These are phyloP conservation scores for Rhynchosporium agropyri DNA, from an alignment of 2,329 filamentous ascomycete species.

Conservation along the genomic window DNA sequence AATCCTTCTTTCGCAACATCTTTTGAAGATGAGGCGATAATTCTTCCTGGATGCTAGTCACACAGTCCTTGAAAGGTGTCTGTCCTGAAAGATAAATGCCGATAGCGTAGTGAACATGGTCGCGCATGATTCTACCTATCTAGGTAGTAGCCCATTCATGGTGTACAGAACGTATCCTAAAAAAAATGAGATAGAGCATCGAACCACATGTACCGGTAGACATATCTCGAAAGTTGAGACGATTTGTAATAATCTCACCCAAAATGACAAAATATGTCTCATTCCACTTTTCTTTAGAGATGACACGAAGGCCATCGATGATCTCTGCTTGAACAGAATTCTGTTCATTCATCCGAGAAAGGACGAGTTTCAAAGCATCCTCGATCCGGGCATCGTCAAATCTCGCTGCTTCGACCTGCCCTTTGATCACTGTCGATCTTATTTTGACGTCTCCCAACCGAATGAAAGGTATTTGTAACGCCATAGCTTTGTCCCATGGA, in stretches of 20 bases:
- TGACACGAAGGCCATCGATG: conserved; percentile 11
- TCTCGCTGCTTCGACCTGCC: conserved; percentile 20
- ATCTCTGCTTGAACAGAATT: conserved; percentile 22
- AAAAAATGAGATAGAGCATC: conserved; percentile 8
- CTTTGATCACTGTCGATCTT: conserved; percentile 13
- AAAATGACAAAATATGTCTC: conserved; percentile 16
- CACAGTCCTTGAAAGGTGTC: conserved; percentile 14
- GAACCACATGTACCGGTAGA: conserved; percentile 2
- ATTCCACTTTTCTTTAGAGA: conserved; percentile 17
- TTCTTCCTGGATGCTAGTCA: conserved; percentile 14
- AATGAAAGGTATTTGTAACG: conserved; percentile 21
- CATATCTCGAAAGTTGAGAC: conserved; percentile 3
- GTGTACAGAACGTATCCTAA: conserved; percentile 16
- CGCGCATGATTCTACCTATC: conserved; percentile 14
- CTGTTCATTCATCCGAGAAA: conserved; percentile 26
- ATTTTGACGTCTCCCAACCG: conserved; percentile 19
- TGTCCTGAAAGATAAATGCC: conserved; percentile 10
- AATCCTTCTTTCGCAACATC: conserved; percentile 17
- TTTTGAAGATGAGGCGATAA: conserved; percentile 17
- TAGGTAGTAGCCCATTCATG: conserved; percentile 20
- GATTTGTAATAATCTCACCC: conserved; percentile 17
- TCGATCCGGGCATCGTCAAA: conserved; percentile 20
- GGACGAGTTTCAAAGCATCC: conserved; percentile 23
- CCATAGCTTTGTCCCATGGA: conserved; percentile 28
- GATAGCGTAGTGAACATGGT: background rate